Percentiles rank a stretch among this genome's conserved stretches.
Conservation (phyloP, 352 stramenopile species). For the Pythium aristosporum region DNA sequence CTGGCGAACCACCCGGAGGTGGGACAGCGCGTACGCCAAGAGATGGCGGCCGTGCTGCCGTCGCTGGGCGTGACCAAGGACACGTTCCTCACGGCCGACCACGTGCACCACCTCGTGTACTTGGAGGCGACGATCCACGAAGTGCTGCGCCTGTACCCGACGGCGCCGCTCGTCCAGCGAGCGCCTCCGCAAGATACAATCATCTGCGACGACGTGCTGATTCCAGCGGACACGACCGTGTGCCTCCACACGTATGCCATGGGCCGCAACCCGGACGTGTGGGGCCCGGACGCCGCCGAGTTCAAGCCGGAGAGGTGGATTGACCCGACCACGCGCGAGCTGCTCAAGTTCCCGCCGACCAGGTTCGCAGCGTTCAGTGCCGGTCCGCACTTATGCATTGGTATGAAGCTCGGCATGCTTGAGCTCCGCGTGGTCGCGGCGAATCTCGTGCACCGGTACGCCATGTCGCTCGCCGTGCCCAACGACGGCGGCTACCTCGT, state of each 20-base stretch:
- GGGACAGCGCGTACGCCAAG: slow-evolving; percentile 37
- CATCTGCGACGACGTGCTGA: slow-evolving; percentile 25
- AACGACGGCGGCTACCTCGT: no score
- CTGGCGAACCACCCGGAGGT: slow-evolving; percentile 59
- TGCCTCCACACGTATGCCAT: slow-evolving; percentile 32
- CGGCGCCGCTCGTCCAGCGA: slow-evolving; percentile 56
- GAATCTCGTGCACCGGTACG: slow-evolving; percentile 5
- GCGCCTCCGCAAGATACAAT: slow-evolving; percentile 53
- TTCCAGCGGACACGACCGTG: neutral
- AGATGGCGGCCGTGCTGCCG: slow-evolving; percentile 36
- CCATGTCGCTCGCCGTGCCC: no score
- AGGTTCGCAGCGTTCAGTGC: slow-evolving; percentile 50
- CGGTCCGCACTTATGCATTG: slow-evolving; percentile 45
- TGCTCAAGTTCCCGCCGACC: neutral
- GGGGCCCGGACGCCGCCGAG: slow-evolving; percentile 6
- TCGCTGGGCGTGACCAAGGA: slow-evolving; percentile 29
- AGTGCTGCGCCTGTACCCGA: slow-evolving; percentile 60
- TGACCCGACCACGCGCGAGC: no score
- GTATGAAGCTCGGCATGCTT: slow-evolving; percentile 47
- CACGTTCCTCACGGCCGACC: slow-evolving; percentile 38
- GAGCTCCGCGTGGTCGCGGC: slow-evolving; percentile 27
- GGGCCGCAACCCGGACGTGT: slow-evolving; percentile 24
- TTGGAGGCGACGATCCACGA: slow-evolving; percentile 59
- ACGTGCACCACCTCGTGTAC: slow-evolving; percentile 59
- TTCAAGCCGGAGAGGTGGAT: no score